Evolutionary conservation across 441 rosid genomes (phyloP), one percentile per base, ranked within the genome.

Genomic region (Breynia disticha): DNA sequence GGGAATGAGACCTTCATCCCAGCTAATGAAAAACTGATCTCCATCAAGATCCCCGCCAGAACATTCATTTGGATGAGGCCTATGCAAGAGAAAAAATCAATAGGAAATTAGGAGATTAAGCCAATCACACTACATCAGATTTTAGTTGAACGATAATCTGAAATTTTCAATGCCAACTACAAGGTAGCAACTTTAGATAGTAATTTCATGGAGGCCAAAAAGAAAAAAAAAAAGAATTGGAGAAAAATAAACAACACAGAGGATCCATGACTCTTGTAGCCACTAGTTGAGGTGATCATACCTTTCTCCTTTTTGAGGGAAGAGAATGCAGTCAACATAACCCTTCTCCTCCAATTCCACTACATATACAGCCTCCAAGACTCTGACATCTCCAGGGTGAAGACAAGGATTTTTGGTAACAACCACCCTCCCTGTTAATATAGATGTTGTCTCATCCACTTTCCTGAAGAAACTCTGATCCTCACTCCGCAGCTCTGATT

Each of bases 21-120:
- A 91, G 68, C 95, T 79, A 49, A 88, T 69, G 64, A 91, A 91
- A 71, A 67, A 91, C 57, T 69, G 75, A 74, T 91, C 98, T 51
- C 98, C 97, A 55, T 91, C 98, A 55, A 91, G 96, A 79, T 91
- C 98, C 42, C 97, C 97, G 53, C 98, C 98, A n/a, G 94, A 88
- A 74, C 91, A 91, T 81, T 91, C 97, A 62, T 82, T 88, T 47
- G 95, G 95, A 75, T 88, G 97, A 50, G 98, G 98, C 90, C 98
- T 91, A 74, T 35, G 43, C 48, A 69, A 20, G 67, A n/a, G n/a
- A n/a, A n/a, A n/a, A n/a, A n/a, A n/a, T n/a, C n/a, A n/a, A n/a
- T n/a, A n/a, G n/a, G n/a, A n/a, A 28, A 28, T 28, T 28, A 28
- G 35, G 35, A 9, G 35, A 4, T 9, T 28, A 28, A 28, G 5